Evolutionary conservation across 768 basidiomycete species (phyloP).

Genomic region (Inosperma sp.): DNA sequence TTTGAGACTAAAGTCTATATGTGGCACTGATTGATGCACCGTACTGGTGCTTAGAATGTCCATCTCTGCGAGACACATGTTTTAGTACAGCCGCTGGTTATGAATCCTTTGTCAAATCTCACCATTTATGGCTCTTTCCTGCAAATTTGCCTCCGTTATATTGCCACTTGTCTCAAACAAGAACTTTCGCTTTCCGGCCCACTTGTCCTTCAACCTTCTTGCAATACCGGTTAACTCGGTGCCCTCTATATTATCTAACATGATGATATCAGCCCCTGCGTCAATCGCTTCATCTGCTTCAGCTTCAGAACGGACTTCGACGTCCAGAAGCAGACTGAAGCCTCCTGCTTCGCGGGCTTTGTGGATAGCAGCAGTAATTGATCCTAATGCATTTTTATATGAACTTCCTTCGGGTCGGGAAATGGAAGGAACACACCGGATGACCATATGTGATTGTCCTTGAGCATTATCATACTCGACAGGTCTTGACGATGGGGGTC

Average conservation of each 20-base stretch:
- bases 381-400: constrained; percentile 45
- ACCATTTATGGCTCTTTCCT: constrained; percentile 81
- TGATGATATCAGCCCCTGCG: constrained; percentile 91
- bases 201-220: constrained; percentile 66
- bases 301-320: constrained; percentile 83
- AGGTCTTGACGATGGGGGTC: constrained; percentile 94
- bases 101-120: constrained; percentile 19
- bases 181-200: constrained; percentile 79
- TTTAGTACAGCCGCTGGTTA: background rate
- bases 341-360: constrained; percentile 88
- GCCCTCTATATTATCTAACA: constrained; percentile 93
- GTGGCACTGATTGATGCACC: constrained; percentile 88
- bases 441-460: constrained; percentile 99
- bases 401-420: constrained; percentile 2
- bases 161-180: constrained; percentile 93
- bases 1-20: constrained; percentile 97
- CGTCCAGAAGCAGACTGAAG: constrained; percentile 87
- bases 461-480: constrained; percentile 99
- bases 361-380: constrained; percentile 83
- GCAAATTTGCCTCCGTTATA: constrained; percentile 84
- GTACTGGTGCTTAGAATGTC: constrained; percentile 91
- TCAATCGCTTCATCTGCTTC: constrained; percentile 97
- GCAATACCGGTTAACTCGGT: constrained; percentile 64
- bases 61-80: constrained; percentile 55
- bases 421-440: constrained; percentile 49